phyloP scores from a whole-genome alignment of 129 eudicot genomes.

The Heracleum sosnowskyi region DNA sequence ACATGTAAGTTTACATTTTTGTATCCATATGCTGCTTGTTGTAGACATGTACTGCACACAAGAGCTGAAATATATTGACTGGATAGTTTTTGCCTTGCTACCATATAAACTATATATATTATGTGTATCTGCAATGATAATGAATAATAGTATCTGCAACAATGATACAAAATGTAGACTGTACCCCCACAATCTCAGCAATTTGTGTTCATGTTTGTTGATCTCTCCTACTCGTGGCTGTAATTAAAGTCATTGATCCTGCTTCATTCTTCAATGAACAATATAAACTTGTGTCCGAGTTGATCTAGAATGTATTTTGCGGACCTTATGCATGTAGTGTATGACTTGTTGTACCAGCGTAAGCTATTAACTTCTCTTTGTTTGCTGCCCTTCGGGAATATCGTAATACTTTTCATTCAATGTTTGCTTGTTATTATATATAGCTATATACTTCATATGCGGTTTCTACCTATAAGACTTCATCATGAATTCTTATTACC shows the following conservation, averaged over 20 bases:
- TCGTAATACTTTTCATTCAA: not conserved
- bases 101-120: not conserved
- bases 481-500: not conserved
- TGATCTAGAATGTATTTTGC: not conserved
- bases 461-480: not conserved
- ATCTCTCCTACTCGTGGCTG: not conserved
- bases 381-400: not conserved
- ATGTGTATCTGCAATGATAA: not conserved
- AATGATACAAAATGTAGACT: not conserved
- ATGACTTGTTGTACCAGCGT: not conserved
- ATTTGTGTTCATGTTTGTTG: not conserved
- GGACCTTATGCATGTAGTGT: not conserved
- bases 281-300: not conserved
- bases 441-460: not conserved
- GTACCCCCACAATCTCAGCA: not conserved
- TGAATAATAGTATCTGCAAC: not conserved
- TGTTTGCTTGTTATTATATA: no score
- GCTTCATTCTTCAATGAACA: not conserved
- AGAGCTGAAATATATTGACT: not conserved
- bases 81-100: slow-evolving; percentile 15
- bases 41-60: slow-evolving; percentile 1
- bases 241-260: not conserved
- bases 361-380: not conserved
- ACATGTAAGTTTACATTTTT: slow-evolving; percentile 52
- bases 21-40: slow-evolving; percentile 10